A percentile compares a stretch with the other conserved stretches of the same genome.
These are phyloP conservation scores for Echites panduratus DNA, from an alignment of 257 asterid genomes.

Conservation along the genomic window DNA sequence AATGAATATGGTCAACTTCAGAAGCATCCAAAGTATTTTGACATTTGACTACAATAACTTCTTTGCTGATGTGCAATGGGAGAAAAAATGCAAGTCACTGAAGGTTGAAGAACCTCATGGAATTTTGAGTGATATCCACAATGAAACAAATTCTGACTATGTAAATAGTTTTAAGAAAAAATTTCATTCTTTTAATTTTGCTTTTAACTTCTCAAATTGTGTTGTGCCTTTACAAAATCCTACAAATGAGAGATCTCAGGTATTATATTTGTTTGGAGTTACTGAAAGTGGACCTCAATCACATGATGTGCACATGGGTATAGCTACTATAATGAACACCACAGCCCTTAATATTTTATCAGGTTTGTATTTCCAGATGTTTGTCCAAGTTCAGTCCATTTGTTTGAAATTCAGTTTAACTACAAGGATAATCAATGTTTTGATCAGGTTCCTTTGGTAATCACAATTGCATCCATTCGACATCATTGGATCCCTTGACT, in stretches of 20 bases:
- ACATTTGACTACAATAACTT: neutral
- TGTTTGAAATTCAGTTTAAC: neutral
- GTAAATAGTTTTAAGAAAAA: slow-evolving; percentile 47
- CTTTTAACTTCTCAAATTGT: slow-evolving; percentile 34
- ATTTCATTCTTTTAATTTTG: slow-evolving; percentile 40
- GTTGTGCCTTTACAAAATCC: slow-evolving; percentile 77
- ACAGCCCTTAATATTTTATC: slow-evolving; percentile 24
- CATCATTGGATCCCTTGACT: too few species aligned
- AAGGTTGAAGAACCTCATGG: slow-evolving; percentile 38
- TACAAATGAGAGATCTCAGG: slow-evolving; percentile 69
- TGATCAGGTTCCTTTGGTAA: slow-evolving; percentile 30
- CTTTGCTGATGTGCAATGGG: slow-evolving; percentile 58
- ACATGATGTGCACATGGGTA: slow-evolving; percentile 25
- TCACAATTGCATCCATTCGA: slow-evolving; percentile 20
- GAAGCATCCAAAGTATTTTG: too few species aligned
- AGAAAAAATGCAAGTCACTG: slow-evolving; percentile 57
- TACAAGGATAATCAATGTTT: neutral
- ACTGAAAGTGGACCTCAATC: slow-evolving; percentile 33
- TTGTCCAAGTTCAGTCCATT: neutral
- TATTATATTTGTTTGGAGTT: slow-evolving; percentile 32
- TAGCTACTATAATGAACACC: slow-evolving; percentile 21
- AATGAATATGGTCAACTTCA: too few species aligned
- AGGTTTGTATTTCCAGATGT: slow-evolving; percentile 32
- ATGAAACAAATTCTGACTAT: slow-evolving; percentile 56
- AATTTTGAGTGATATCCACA: slow-evolving; percentile 67